Conservation (phyloP, 306 rosid genomes). For the Calophaca sinica region DNA sequence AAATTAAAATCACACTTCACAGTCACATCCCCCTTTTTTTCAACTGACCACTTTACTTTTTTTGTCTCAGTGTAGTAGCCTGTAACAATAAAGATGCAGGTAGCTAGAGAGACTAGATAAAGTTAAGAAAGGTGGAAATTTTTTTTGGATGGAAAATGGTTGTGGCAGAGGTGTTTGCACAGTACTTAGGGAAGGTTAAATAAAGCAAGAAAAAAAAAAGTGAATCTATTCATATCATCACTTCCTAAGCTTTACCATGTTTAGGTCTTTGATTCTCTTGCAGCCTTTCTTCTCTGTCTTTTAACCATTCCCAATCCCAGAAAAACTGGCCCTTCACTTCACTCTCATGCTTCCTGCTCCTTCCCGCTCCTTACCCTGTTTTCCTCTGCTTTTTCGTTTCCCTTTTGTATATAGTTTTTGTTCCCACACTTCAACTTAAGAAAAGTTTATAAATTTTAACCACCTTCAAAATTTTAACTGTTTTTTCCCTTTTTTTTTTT, state of each 20-base stretch:
- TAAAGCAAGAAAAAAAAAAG: conserved; percentile 33
- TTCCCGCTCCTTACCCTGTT: conserved; percentile 37
- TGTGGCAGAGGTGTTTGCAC: conserved; percentile 40
- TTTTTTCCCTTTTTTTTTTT: conserved; percentile 38
- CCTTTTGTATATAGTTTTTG: conserved; percentile 40
- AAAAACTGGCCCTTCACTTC: conserved; percentile 40
- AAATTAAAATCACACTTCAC: conserved; percentile 9
- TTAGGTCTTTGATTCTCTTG: conserved; percentile 69
- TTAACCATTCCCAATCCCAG: conserved; percentile 58
- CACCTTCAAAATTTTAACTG: conserved; percentile 44
- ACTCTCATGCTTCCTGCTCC: conserved; percentile 41
- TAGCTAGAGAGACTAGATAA: background rate
- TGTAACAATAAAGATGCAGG: too few species aligned
- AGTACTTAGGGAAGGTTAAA: conserved; percentile 45
- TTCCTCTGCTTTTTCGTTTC: conserved; percentile 43
- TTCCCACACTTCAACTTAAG: conserved; percentile 19
- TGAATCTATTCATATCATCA: conserved; percentile 56
- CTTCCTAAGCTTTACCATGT: conserved; percentile 78
- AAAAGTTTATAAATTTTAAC: conserved; percentile 28
- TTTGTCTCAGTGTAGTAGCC: conserved; percentile 15
- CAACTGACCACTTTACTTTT: conserved; percentile 30
- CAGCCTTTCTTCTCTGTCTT: conserved; percentile 69
- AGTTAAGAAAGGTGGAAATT: background rate
- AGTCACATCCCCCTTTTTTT: conserved; percentile 24
- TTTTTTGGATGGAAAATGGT: conserved; percentile 1